Base-by-base conservation (phyloP, 2,329 filamentous ascomycete species). In the Pseudogymnoascus sp. region DNA sequence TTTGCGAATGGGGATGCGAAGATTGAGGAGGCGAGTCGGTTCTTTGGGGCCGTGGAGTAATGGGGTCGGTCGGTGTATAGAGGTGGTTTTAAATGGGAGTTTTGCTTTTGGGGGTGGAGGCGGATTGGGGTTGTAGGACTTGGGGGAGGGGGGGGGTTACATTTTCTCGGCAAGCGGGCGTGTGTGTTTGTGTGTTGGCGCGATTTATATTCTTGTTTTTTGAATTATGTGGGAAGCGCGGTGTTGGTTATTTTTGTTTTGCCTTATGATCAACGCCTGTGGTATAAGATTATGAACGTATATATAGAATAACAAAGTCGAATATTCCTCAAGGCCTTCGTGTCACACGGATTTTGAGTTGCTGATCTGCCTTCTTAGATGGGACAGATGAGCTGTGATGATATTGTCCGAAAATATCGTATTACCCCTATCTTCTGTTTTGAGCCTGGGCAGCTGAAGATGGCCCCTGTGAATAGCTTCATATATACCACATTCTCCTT, bases 1-100 rank as follows among this genome's bases (percentile, higher is more conserved):
- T 99, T 97, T 80, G 94, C 92, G 64, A 91, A 92, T 68, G 88
- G 85, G 4, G 92, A 99, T 67, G 76, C 83, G 63, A 89, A 95
- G 69, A 83, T 97, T 62, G 84, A 91, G 63, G 87, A 90, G 72
- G 90, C 88, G 5, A 85, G 86, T 67, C 82, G 84, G 37, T 95
- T 96, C 72, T 96, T 96, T 73, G 86, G 81, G 62, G 80, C 83
- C 2, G 78, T 87, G 44, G 82, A 84, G 63, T 83, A 74, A 68
- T 59, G 31, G 56, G 11, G 18, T 2, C 3, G 11, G 18, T 2
- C 3, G 10, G 28, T 23, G 18, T 50, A 37, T 23, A 11, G 44
- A 3, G 14, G 16, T 6, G 7, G 53, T n/a, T 5, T 23, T 11
- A 37, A 37, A 60, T 37, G 35, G 56, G 56, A 60, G 56, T 60